A percentile compares a stretch with the other conserved stretches of the same genome.
These are phyloP conservation scores for Marchantia polymorpha DNA, from an alignment of 225 moss, liverwort and hornwort genomes.

Conservation along the genomic window DNA sequence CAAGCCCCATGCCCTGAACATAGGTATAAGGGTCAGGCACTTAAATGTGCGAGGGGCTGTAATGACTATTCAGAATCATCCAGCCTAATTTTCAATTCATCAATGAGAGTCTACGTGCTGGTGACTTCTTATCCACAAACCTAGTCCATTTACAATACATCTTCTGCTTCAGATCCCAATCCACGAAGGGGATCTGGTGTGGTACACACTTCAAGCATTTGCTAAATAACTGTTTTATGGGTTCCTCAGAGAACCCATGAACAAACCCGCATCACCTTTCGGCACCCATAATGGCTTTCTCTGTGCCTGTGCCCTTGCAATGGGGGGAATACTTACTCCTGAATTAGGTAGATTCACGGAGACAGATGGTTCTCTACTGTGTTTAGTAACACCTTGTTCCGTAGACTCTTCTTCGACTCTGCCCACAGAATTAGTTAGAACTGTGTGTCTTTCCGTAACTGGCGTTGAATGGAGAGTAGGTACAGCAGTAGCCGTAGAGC, in stretches of 20 bases:
- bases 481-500: neutral
- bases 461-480: neutral
- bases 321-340: neutral
- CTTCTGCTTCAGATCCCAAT: neutral
- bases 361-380: neutral
- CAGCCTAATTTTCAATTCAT: neutral
- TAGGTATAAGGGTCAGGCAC: too few relatives aligned
- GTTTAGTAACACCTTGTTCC: neutral
- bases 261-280: slow-evolving; percentile 39
- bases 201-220: neutral
- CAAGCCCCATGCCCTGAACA: slow-evolving; percentile 3
- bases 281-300: slow-evolving; percentile 39
- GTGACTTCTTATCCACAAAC: too few relatives aligned
- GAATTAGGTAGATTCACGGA: neutral
- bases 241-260: slow-evolving; percentile 22
- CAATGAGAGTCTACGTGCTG: neutral
- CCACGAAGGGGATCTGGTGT: neutral
- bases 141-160: neutral
- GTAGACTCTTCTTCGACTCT: neutral
- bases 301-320: slow-evolving; percentile 16
- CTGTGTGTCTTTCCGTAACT: neutral
- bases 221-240: neutral
- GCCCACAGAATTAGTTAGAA: neutral
- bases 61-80: neutral
- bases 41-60: neutral